Evolutionary conservation across 768 basidiomycete genomes (phyloP), one percentile per base, ranked within the genome.

Genomic region (Chalciporus chontae): DNA sequence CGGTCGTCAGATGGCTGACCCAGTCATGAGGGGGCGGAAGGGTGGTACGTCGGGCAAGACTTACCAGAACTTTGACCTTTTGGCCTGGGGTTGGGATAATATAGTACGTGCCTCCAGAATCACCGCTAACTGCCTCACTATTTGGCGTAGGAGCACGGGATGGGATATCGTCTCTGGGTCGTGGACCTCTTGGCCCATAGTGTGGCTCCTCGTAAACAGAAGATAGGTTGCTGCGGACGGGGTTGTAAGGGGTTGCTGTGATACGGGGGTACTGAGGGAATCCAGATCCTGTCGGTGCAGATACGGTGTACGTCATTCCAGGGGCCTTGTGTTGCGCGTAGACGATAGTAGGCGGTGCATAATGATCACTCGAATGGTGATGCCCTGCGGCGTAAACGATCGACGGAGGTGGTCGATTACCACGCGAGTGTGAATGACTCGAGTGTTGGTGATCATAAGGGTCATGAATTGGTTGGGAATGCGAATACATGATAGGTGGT

Each of bases 71-170:
- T 63, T 83, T 85, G 49, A 87, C 78, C 58, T 87, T 89, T 62
- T 86, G 84, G n/a, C 84, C 83, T 10, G 79, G 77, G 10, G 77
- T 74, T 4, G 85, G 85, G 36, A 86, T 74, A 55, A 87, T 79
- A 62, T 87, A 88, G 71, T 87, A 89, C 3, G 86, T 88, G 62
- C 84, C 80, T 18, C 78, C 83, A 5, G 84, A 84, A 32, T 77
- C 77, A 13, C 74, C 66, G 59, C 79, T 84, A 27, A 63, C 71
- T 1, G 40, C 60, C 27, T 75, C 72, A 40, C 72, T 70, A 7
- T 64, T 50, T 14, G 64, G 66, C 0, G 76, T 62, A 39, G 73
- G 75, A 15, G 72, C 72, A 17, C 69, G 68, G 13, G 59, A 21
- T 23, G 50, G 26, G 62, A 65, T 43, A 62, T 64, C 46, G 17